A percentile compares a stretch with the other conserved stretches of the same genome.
Evolutionary conservation across 2,329 filamentous ascomycete species (phyloP).

Genomic region (Nigrospora osmanthi): DNA sequence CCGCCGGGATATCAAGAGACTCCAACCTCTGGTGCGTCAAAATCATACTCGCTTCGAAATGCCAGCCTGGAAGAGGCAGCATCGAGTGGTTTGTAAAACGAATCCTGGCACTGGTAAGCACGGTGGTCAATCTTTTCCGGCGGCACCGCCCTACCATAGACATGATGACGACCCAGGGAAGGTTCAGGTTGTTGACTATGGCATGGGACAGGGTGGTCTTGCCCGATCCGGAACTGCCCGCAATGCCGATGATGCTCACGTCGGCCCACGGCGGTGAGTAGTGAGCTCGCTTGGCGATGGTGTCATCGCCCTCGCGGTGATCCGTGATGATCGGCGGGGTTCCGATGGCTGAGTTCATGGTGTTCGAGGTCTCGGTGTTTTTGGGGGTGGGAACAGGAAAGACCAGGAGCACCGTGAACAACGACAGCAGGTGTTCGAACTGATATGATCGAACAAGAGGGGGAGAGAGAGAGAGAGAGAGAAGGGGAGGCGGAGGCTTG

Average conservation of each 20-base stretch:
- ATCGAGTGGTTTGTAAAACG: conserved; percentile 88
- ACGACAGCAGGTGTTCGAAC: too few relatives aligned
- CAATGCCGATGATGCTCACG: conserved; percentile 92
- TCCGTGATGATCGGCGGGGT: conserved; percentile 19
- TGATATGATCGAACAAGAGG: too few relatives aligned
- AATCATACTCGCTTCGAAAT: conserved; percentile 89
- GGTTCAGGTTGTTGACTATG: conserved; percentile 80
- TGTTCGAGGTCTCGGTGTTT: too few relatives aligned
- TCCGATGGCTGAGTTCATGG: conserved; percentile 19
- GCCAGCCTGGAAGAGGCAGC: conserved; percentile 72
- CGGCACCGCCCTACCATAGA: conserved; percentile 64
- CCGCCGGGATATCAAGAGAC: not conserved
- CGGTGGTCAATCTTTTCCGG: not conserved
- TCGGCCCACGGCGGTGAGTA: conserved; percentile 96
- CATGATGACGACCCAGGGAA: conserved; percentile 96
- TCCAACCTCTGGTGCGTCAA: conserved; percentile 74
- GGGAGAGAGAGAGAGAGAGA: too few relatives aligned
- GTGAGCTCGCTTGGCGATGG: conserved; percentile 54
- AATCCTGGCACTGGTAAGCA: conserved; percentile 56
- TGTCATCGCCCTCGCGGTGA: conserved; percentile 23
- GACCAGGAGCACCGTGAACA: too few relatives aligned
- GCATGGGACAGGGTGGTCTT: conserved; percentile 92
- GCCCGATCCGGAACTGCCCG: conserved; percentile 88
- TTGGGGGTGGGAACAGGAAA: too few relatives aligned
- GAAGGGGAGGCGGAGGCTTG: too few relatives aligned